Evolutionary conservation across 2,329 filamentous ascomycete species (phyloP), one percentile per base, ranked within the genome.

Genomic region (Atkinsonella texensis): DNA sequence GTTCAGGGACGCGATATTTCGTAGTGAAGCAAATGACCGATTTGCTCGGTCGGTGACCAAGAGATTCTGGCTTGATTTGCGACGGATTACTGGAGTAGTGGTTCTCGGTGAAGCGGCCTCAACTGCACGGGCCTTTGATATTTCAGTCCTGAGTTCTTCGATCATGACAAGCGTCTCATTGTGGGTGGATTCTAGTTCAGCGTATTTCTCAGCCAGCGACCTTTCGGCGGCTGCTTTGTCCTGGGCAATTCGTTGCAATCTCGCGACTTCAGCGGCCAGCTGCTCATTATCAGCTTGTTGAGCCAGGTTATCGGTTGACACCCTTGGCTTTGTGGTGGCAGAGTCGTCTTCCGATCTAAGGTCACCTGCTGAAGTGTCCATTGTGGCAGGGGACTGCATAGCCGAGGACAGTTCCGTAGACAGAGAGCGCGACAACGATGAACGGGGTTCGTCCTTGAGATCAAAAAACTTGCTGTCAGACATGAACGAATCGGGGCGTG

Each of bases 401-500:
- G 81, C 88, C 67, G 85, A 95, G 63, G 88, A 95, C 66, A 95
- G 79, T 72, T 97, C 93, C 71, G 89, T 93, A 58, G 89, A 96
- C 60, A 96, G 84, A 63, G 89, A 95, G 68, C 85, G 89, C 73
- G 89, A 90, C 39, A 64, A 59, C 63, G 87, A 90, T 69, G 86
- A 87, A 58, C 65, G 70, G 72, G 76, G 68, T 49, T 70, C 73
- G 73, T 83, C 78, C 71, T 84, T 89, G 66, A 80, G 72, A 64
- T 82, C 84, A 70, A 79, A 84, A 62, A 82, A 80, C 70, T 81
- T 83, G 61, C 76, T 74, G 63, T 89, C 84, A 56, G 83, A 89
- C 80, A 93, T 84, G 83, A 93, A 93, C 76, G 89, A 91, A 52
- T 81, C 77, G 12, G 87, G 85, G 20, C 86, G 77, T 9, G 73